Evolutionary conservation across 2,329 filamentous ascomycete genomes (phyloP), one percentile per base, ranked within the genome.

Genomic region (Niveomyces coronatus): DNA sequence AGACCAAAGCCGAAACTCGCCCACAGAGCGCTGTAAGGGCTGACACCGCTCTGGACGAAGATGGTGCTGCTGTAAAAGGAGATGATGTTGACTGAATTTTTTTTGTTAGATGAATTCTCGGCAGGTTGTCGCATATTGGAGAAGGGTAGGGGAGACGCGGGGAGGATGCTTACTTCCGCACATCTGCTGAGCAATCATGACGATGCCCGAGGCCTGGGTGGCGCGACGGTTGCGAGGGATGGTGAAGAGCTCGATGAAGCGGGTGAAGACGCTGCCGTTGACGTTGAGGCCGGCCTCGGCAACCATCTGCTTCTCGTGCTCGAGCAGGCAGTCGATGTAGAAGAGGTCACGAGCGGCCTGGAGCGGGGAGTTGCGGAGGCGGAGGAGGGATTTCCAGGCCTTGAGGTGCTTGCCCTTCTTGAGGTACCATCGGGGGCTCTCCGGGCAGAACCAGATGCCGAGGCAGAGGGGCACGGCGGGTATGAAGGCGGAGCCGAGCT

Each of bases 141-240:
- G n/a, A n/a, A n/a, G n/a, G n/a, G n/a, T n/a, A n/a, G n/a, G n/a
- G n/a, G n/a, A n/a, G n/a, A n/a, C n/a, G n/a, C n/a, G n/a, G n/a
- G n/a, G n/a, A n/a, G n/a, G n/a, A 10, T 29, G 49, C 50, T 49
- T 55, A 49, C 51, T 68, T 28, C 72, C 74, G 43, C 72, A 76
- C 61, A 79, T 69, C 50, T 79, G 75, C 48, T 79, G 74, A 0
- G 62, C 63, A 47, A 77, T 74, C 78, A 85, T 85, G 46, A 84
- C 77, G 1, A 73, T 72, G 45, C 72, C 75, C 0, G 79, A 76
- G 2, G 79, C 81, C 37, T 76, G 66, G 0, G 77, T 82, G 0
- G 81, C 82, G 28, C 74, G 65, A 5, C 74, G 62, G 7, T 74
- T 61, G 23, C 76, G 63, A 1, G 74, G 67, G 34, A 79, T 65